Conservation (phyloP, 345 rosid species). For the Lepidium africanum region DNA sequence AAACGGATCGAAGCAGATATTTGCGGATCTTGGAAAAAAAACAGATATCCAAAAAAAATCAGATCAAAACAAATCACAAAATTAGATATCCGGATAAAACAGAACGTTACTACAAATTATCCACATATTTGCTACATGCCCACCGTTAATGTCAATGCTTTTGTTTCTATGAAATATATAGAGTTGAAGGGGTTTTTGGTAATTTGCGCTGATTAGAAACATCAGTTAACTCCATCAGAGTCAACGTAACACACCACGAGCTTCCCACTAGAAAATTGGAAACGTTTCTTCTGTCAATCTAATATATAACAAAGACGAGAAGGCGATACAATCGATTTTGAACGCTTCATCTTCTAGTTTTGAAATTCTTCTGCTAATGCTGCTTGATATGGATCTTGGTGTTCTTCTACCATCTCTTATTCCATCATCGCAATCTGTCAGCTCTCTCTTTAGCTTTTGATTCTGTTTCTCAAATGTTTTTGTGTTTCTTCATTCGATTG, state of each 20-base stretch:
- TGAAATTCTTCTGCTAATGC: background rate
- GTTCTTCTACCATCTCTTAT: conserved; percentile 32
- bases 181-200: background rate
- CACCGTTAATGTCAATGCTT: background rate
- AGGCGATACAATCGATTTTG: conserved; percentile 16
- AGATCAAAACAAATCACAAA: too few species aligned
- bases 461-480: background rate
- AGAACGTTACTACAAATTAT: too few species aligned
- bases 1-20: too few species aligned
- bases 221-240: background rate
- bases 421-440: conserved; percentile 60
- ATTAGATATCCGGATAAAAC: too few species aligned
- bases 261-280: conserved; percentile 20
- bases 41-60: too few species aligned
- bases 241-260: background rate
- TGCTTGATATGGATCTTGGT: conserved; percentile 44
- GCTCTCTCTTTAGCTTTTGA: conserved; percentile 6
- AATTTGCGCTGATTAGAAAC: background rate
- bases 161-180: background rate
- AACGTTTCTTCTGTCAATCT: background rate
- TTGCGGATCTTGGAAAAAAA: too few species aligned
- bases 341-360: conserved; percentile 12
- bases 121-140: too few species aligned
- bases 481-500: background rate
- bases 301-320: background rate